Conservation (phyloP, 1,139 yeast genomes). For the Saccharomyces hybrid region DNA sequence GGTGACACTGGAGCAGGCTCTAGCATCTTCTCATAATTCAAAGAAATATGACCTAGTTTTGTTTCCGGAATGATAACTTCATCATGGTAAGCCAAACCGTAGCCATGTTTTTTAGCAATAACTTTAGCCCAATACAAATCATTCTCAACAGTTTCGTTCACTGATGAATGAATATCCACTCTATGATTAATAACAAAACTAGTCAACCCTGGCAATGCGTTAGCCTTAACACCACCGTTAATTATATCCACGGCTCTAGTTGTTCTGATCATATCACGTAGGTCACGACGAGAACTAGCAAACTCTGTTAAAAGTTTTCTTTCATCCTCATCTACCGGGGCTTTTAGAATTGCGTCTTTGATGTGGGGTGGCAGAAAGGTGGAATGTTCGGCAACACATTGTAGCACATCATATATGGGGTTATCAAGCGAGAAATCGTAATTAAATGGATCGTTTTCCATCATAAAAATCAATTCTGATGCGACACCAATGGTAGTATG, state of each 20-base stretch:
- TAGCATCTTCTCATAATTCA: slow-evolving; percentile 34
- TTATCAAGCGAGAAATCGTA: slow-evolving; percentile 40
- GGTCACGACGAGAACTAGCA: slow-evolving; percentile 20
- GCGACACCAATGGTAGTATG: slow-evolving; percentile 66
- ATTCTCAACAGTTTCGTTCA: slow-evolving; percentile 38
- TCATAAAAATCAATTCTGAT: slow-evolving; percentile 42
- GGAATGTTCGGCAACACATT: slow-evolving; percentile 41
- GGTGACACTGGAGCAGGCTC: slow-evolving; percentile 54
- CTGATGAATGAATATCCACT: slow-evolving; percentile 43
- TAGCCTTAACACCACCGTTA: slow-evolving; percentile 56
- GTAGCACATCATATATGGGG: slow-evolving; percentile 42
- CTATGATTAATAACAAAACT: slow-evolving; percentile 48
- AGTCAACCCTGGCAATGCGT: slow-evolving; percentile 68
- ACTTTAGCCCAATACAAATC: slow-evolving; percentile 35
- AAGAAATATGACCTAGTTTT: slow-evolving; percentile 35
- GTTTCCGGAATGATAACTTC: slow-evolving; percentile 19
- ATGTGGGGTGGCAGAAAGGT: slow-evolving; percentile 14
- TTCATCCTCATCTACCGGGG: slow-evolving; percentile 15
- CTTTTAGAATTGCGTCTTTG: slow-evolving; percentile 21
- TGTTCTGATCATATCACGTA: slow-evolving; percentile 42
- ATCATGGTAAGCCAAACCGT: slow-evolving; percentile 37
- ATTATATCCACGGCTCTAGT: slow-evolving; percentile 57
- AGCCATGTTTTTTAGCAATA: slow-evolving; percentile 41
- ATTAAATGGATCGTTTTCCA: slow-evolving; percentile 46
- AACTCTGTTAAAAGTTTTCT: slow-evolving; percentile 24